Conservation (phyloP, 176 grass and related monocot species). For the Avena sativa region DNA sequence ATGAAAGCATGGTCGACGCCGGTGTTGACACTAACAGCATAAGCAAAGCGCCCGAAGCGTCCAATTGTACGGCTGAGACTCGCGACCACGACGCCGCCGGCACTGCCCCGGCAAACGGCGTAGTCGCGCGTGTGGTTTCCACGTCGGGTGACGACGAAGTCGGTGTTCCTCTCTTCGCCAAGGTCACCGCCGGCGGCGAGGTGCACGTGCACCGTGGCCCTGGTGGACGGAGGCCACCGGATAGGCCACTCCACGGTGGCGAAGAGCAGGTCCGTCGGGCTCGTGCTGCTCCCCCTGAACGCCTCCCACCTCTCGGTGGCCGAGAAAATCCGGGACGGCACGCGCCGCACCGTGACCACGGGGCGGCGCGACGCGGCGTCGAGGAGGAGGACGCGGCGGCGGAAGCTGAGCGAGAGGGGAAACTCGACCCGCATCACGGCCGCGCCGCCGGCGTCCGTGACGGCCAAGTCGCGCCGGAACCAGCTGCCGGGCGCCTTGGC, state of each 20-base stretch:
- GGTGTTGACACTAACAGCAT: not conserved
- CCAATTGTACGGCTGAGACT: not conserved
- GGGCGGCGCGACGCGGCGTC: slow-evolving; percentile 42
- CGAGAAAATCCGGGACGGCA: not conserved
- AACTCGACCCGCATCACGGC: slow-evolving; percentile 47
- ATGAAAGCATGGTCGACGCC: not conserved
- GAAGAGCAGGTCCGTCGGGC: slow-evolving; percentile 45
- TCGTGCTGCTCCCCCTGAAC: slow-evolving; percentile 54
- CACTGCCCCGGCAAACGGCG: not conserved
- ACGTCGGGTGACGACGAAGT: not conserved
- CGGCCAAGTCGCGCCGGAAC: slow-evolving; percentile 41
- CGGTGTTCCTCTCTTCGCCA: not conserved
- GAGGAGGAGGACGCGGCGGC: slow-evolving; percentile 36
- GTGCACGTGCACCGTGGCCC: slow-evolving; percentile 50
- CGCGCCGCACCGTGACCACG: slow-evolving; percentile 52
- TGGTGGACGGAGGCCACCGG: slow-evolving; percentile 4
- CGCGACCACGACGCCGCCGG: not conserved
- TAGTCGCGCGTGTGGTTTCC: not conserved
- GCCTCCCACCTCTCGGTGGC: slow-evolving; percentile 43
- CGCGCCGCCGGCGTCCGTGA: slow-evolving; percentile 41
- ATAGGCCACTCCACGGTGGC: slow-evolving; percentile 25
- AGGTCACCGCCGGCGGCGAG: slow-evolving; percentile 30
- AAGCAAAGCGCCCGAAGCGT: not conserved
- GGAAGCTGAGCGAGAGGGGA: slow-evolving; percentile 28
- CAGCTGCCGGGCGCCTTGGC: slow-evolving; percentile 41